Evolutionary conservation across 2,329 filamentous ascomycete species (phyloP), one percentile per base, ranked within the genome.

Genomic region (Cercospora zeae-maydis): DNA sequence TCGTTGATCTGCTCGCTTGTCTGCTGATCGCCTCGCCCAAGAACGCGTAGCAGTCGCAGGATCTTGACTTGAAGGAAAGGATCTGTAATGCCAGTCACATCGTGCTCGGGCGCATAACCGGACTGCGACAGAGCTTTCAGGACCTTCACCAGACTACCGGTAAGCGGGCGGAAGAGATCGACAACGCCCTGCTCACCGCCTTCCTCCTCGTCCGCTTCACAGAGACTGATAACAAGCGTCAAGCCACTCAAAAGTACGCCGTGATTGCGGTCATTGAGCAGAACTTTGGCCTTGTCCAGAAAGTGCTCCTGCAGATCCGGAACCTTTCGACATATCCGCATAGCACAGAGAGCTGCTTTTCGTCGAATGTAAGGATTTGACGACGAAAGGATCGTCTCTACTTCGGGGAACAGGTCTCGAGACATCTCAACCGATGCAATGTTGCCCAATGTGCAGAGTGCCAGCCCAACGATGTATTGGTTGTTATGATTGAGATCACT

Each of bases 391-490:
- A 98, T 87, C 65, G 85, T 91, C 78, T 99, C 96, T 76, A 99
- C 91, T 82, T 99, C 93, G 69, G 92, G 86, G 77, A 99, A 99
- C 19, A 99, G 82, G 78, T 99, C 95, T 82, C 95, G 86, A 16
- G 95, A 96, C 95, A 99, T 99, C 77, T 99, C 95, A 73, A 98
- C 84, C 0, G 93, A 97, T 63, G 96, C 93, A 71, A 99, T 99
- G 77, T 99, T 99, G 70, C 93, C 95, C 19, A 99, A 86, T 0
- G 96, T 97, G 76, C 93, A 97, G 33, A 99, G 87, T 64, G 95
- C 95, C 57, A 99, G 88, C 24, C 96, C 95, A 70, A 98, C 95
- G 66, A 99, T 92, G 78, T 99, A 99, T 79, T 99, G 95, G 76
- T 99, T 99, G 60, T 92, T 93, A 79, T 99, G 95, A 72, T 93